Evolutionary conservation across 1,139 yeast genomes (phyloP).

Genomic region (Pichia sp.): DNA sequence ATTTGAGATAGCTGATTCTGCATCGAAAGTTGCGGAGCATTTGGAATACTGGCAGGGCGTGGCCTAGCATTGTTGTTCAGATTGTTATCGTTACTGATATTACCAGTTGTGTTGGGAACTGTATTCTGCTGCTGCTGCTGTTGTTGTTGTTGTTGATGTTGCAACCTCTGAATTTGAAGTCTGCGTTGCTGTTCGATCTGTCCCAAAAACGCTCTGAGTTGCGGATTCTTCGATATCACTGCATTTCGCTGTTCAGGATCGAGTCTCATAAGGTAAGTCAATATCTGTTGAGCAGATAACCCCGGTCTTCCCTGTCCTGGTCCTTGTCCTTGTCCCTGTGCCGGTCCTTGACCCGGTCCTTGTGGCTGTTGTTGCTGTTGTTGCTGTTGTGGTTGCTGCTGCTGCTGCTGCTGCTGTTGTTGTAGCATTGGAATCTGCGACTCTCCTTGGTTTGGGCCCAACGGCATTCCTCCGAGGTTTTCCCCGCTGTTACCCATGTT

Average conservation of each 20-base stretch:
- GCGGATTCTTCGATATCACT: constrained; percentile 31
- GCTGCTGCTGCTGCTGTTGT: background rate
- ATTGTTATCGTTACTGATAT: background rate
- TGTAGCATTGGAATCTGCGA: background rate
- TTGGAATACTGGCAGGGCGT: background rate
- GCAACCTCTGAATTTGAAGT: constrained; percentile 24
- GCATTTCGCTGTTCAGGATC: constrained; percentile 32
- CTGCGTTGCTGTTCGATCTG: constrained; percentile 36
- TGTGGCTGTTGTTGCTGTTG: background rate
- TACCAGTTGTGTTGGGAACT: background rate
- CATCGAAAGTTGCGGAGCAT: background rate
- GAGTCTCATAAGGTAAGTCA: constrained; percentile 31
- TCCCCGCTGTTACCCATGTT: background rate
- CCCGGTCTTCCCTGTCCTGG: constrained; percentile 9
- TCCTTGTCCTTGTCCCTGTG: background rate
- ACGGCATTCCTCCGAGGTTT: constrained; percentile 27
- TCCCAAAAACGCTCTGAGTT: constrained; percentile 28
- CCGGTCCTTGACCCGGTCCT: constrained; percentile 18
- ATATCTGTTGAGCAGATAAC: constrained; percentile 29
- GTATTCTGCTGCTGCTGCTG: constrained; percentile 16
- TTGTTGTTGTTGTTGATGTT: too few species aligned
- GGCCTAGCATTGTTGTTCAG: background rate
- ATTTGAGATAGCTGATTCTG: constrained; percentile 12
- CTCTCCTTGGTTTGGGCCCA: constrained; percentile 22
- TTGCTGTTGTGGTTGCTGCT: background rate